These are phyloP conservation scores for Stachybotrys elegans DNA, from an alignment of 2,329 filamentous ascomycete genomes.

Conservation along the genomic window DNA sequence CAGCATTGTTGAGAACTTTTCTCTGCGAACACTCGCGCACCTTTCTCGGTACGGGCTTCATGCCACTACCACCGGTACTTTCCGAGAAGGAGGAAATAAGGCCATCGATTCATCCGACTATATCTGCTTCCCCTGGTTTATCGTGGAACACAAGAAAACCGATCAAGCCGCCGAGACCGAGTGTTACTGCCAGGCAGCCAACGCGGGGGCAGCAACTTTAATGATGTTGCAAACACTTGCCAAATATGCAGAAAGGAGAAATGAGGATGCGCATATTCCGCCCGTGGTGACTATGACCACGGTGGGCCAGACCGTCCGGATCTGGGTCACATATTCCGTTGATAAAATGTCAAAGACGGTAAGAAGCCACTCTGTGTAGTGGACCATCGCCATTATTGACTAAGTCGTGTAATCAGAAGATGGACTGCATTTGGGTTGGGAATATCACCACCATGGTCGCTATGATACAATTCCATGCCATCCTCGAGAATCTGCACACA, in stretches of 20 bases:
- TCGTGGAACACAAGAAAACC: slow-evolving; percentile 12
- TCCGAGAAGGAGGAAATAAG: slow-evolving; percentile 3
- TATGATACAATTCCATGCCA: slow-evolving; percentile 9
- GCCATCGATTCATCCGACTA: slow-evolving; percentile 6
- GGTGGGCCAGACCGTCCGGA: slow-evolving; percentile 6
- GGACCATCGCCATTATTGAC: background rate
- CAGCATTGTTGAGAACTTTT: slow-evolving; percentile 12
- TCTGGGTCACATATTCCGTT: slow-evolving; percentile 11
- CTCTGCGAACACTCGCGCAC: slow-evolving; percentile 6
- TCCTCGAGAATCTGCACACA: slow-evolving; percentile 13
- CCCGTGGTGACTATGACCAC: slow-evolving; percentile 11
- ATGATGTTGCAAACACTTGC: slow-evolving; percentile 9
- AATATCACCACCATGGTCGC: slow-evolving; percentile 9
- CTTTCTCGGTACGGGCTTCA: slow-evolving; percentile 9
- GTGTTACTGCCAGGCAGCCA: slow-evolving; percentile 9
- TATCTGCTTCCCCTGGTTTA: slow-evolving; percentile 13
- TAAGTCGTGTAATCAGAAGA: slow-evolving; percentile 6
- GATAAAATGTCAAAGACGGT: slow-evolving; percentile 6
- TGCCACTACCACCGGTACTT: slow-evolving; percentile 6
- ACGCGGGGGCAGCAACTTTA: slow-evolving; percentile 9
- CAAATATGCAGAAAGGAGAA: slow-evolving; percentile 4
- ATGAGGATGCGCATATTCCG: slow-evolving; percentile 7
- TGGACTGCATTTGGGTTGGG: slow-evolving; percentile 13
- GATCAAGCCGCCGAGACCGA: background rate
- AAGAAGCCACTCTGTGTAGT: background rate